Base-by-base conservation (phyloP, 495 filamentous ascomycete species). In the Xylaria castorea region DNA sequence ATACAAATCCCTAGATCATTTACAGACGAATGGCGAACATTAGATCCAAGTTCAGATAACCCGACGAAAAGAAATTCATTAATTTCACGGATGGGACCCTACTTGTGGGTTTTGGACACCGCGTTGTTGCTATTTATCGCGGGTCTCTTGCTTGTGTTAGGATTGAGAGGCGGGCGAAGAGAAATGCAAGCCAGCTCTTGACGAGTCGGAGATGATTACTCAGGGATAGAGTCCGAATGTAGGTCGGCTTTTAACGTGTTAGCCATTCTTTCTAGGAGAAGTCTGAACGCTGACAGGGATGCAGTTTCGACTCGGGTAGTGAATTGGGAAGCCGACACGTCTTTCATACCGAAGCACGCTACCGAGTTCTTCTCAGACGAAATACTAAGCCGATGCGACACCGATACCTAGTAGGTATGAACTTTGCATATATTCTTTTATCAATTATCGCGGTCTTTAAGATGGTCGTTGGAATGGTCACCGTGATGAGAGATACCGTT, bases 341-440 rank as follows among this genome's bases (percentile, higher is more conserved):
- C 46, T 2, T 50, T 50, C 6, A 20, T 50, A 50, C 46, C 46
- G 46, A 22, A 50, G 18, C n/a, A n/a, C 20, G 22, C 46, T 5
- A 50, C 46, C 46, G 46, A 50, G 46, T 50, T 50, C 46, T 50
- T 50, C 46, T 50, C 46, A 5, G 46, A 50, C 46, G 46, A 50
- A 5, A 50, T 20, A 8, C 46, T 50, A 6, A 22, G 46, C 20
- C 46, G 46, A 50, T 50, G 46, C n/a, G 7, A 50, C 46, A 50
- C 20, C 22, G 46, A 50, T 50, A 20, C 46, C 46, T n/a, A 20
- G 46, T 50, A 8, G 18, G 46, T 50, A 50, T 50, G 46, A 50
- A 22, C 46, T 4, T 5, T 50, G 46, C 46, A 20, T 20, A 7
- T 8, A 50, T 50, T 20, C 20, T n/a, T n/a, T n/a, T n/a, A n/a